A percentile compares a stretch with the other conserved stretches of the same genome.
Evolutionary conservation across 2,329 filamentous ascomycete genomes (phyloP).

Genomic region (Mariannaea elegans): DNA sequence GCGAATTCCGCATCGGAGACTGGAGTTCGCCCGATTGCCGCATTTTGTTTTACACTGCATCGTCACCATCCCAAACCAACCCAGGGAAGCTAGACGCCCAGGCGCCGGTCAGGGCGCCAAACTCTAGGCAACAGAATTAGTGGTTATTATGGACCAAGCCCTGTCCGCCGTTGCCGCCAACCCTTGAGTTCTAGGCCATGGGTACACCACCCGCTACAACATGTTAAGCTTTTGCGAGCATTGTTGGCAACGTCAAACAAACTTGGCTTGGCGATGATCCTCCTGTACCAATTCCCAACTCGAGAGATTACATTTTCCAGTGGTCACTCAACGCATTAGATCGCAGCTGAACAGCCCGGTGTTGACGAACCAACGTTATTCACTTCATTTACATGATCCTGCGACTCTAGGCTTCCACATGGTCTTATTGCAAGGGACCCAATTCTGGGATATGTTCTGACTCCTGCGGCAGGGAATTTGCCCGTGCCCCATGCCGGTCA

Average conservation of each 20-base stretch:
- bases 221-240: neutral
- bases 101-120: neutral
- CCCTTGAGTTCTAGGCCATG: neutral
- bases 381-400: neutral
- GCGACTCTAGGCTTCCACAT: neutral
- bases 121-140: slow-evolving; percentile 19
- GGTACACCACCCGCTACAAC: slow-evolving; percentile 12
- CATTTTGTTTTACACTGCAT: too few relatives aligned
- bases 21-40: neutral
- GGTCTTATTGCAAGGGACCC: neutral
- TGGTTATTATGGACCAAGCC: neutral
- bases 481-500: slow-evolving; percentile 1
- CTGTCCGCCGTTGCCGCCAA: neutral
- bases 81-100: slow-evolving; percentile 1
- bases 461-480: slow-evolving; percentile 9
- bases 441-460: neutral
- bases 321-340: too few relatives aligned
- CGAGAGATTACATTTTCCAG: too few relatives aligned
- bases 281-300: too few relatives aligned
- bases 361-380: too few relatives aligned
- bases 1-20: too few relatives aligned
- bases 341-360: too few relatives aligned
- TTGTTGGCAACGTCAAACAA: neutral
- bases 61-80: slow-evolving; percentile 2
- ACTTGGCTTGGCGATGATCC: neutral